phyloP scores from a whole-genome alignment of 2,329 filamentous ascomycete genomes.

The Didymella glomerata region DNA sequence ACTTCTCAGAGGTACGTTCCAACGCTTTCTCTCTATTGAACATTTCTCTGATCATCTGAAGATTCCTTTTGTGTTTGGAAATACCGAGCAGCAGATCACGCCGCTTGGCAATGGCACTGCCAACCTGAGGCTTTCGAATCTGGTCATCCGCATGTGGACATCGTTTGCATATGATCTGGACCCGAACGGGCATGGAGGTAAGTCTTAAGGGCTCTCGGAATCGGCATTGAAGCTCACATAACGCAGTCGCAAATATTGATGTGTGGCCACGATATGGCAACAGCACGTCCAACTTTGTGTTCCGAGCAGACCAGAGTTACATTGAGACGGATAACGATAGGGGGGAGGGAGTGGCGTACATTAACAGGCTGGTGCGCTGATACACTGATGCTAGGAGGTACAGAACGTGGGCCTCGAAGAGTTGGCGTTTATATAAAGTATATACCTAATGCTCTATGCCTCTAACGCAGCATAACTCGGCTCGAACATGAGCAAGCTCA shows the following conservation, averaged over 20 bases:
- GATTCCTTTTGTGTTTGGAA: constrained; percentile 46
- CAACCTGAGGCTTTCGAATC: constrained; percentile 32
- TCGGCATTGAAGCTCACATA: neutral
- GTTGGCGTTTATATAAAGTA: too few relatives aligned
- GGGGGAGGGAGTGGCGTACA: constrained; percentile 33
- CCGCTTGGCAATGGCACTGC: constrained; percentile 36
- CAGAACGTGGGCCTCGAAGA: too few relatives aligned
- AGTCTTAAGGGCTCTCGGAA: neutral
- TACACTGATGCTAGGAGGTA: neutral
- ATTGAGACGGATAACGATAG: constrained; percentile 37
- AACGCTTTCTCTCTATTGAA: neutral
- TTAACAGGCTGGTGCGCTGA: constrained; percentile 37
- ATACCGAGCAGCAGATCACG: constrained; percentile 37
- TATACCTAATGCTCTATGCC: too few relatives aligned
- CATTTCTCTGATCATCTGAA: constrained; percentile 11
- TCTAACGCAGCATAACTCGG: neutral
- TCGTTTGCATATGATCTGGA: constrained; percentile 42
- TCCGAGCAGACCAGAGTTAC: constrained; percentile 39
- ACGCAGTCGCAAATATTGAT: constrained; percentile 24
- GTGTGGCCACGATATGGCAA: constrained; percentile 35
- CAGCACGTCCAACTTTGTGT: constrained; percentile 39
- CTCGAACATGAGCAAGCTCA: neutral
- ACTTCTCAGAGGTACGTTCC: constrained; percentile 40
- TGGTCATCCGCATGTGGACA: constrained; percentile 45
- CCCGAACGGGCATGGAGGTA: constrained; percentile 41